Evolutionary conservation across 1,284 basidiomycete genomes (phyloP), one percentile per base, ranked within the genome.

Genomic region (Boletus semigastroideus): DNA sequence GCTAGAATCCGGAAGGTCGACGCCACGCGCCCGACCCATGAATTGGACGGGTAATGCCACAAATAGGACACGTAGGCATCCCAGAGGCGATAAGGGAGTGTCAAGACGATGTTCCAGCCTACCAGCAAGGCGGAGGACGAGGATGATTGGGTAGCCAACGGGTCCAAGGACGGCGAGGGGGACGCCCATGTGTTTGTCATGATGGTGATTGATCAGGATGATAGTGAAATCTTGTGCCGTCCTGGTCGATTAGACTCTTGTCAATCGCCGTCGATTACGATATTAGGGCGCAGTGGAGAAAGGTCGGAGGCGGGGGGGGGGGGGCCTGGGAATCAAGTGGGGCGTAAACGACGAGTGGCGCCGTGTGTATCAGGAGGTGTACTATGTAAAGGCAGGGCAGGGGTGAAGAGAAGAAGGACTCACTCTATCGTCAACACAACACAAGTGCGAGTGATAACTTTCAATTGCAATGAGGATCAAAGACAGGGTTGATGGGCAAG

Each of bases 21-120:
- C 53, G 82, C 90, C 59, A 74, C 78, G 65, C 73, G 83, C 57
- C 73, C 83, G 56, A 86, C 86, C 86, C 78, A 90, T 44, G 81
- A 93, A 39, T 74, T 70, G 5, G 77, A 70, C 39, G 78, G 61
- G 63, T 85, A 87, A 57, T 78, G 68, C 78, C 82, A 85, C 19
- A 90, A 73, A 60, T 84, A 74, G 34, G 79, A 69, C 53, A 84
- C 55, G 58, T 90, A 90, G 55, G 73, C 71, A 22, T 74, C 62
- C 84, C 84, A 86, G 46, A 86, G 46, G 17, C 50, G 57, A 22
- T 20, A 39, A 2, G 40, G 45, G 13, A 64, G 30, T 2, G 54
- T 38, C 25, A 27, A 34, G 4, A 39, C 47, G 36, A 63, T 20
- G 9, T 49, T 61, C 51, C 50, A 52, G 22, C 42, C 49, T 5